Evolutionary conservation across 495 filamentous ascomycete species (phyloP).

Genomic region (Stereocaulon alpinum): DNA sequence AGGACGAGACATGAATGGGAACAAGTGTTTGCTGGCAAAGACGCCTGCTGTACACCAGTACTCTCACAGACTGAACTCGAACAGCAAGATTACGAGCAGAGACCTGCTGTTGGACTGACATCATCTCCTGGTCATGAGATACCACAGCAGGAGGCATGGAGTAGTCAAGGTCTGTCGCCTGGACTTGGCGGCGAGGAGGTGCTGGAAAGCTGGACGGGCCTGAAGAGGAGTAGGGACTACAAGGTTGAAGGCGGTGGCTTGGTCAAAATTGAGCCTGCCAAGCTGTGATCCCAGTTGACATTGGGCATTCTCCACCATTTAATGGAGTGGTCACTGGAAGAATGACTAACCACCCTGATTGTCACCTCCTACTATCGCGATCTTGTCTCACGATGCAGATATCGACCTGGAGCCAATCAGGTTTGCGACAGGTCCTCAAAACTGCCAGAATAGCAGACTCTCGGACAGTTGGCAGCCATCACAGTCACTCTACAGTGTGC

Average conservation of each 20-base stretch:
- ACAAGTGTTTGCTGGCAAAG: slow-evolving; percentile 69
- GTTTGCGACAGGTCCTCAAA: too few relatives aligned
- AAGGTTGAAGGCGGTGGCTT: slow-evolving; percentile 50
- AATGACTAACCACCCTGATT: too few relatives aligned
- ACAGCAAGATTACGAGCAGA: slow-evolving; percentile 56
- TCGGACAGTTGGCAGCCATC: too few relatives aligned
- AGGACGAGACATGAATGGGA: slow-evolving; percentile 82
- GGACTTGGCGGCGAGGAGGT: slow-evolving; percentile 62
- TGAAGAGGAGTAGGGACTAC: slow-evolving; percentile 62
- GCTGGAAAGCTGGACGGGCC: slow-evolving; percentile 67
- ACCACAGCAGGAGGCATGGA: slow-evolving; percentile 52
- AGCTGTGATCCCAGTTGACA: slow-evolving; percentile 31
- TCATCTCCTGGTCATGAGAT: slow-evolving; percentile 54
- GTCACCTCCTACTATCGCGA: too few relatives aligned
- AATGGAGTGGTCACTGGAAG: too few relatives aligned
- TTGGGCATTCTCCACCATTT: not conserved
- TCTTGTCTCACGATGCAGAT: too few relatives aligned
- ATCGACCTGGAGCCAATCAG: too few relatives aligned
- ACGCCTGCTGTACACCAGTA: slow-evolving; percentile 87
- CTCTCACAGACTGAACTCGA: slow-evolving; percentile 64
- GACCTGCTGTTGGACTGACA: slow-evolving; percentile 60
- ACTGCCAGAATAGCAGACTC: too few relatives aligned
- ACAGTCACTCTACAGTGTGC: too few relatives aligned
- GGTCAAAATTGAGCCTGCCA: slow-evolving; percentile 39
- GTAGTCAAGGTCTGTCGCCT: slow-evolving; percentile 44